These are phyloP conservation scores for Suillus alpinus DNA, from an alignment of 768 basidiomycete species.

Conservation along the genomic window DNA sequence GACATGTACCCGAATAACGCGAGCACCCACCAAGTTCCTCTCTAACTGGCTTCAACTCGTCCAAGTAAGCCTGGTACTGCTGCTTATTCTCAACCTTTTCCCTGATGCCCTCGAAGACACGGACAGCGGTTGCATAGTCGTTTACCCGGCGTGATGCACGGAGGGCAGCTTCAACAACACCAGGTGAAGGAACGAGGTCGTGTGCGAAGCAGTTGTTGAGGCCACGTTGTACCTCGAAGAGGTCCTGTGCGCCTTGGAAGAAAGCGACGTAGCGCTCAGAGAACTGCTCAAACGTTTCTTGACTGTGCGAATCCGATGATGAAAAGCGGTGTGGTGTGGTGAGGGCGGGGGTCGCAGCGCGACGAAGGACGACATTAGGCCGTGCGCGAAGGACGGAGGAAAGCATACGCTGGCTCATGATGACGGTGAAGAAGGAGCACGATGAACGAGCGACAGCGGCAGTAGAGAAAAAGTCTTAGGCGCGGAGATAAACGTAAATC, in stretches of 20 bases:
- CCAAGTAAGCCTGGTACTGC: constrained; percentile 91
- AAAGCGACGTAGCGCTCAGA: constrained; percentile 91
- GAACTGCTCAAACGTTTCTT: constrained; percentile 94
- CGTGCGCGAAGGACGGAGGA: constrained; percentile 64
- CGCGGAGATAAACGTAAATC: constrained; percentile 2
- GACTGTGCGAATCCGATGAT: constrained; percentile 63
- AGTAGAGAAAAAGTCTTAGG: background rate
- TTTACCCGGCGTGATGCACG: constrained; percentile 88
- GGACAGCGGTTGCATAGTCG: constrained; percentile 95
- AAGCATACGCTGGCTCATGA: constrained; percentile 59
- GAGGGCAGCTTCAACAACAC: constrained; percentile 84
- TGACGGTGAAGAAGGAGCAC: constrained; percentile 17
- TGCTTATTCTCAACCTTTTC: constrained; percentile 98
- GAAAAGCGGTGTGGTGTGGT: constrained; percentile 27
- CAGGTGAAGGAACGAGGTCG: constrained; percentile 86
- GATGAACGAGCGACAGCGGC: background rate
- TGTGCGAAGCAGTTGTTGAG: constrained; percentile 99
- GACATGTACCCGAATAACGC: background rate
- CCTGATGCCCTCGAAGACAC: constrained; percentile 92
- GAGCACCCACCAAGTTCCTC: constrained; percentile 80
- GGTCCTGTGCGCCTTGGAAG: constrained; percentile 89
- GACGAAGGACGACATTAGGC: constrained; percentile 40
- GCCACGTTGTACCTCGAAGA: constrained; percentile 98
- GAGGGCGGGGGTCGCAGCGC: constrained; percentile 42
- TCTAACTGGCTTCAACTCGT: constrained; percentile 83